These are phyloP conservation scores for Nakaseomyces nivariensis DNA, from an alignment of 1,139 yeast species.

Conservation along the genomic window DNA sequence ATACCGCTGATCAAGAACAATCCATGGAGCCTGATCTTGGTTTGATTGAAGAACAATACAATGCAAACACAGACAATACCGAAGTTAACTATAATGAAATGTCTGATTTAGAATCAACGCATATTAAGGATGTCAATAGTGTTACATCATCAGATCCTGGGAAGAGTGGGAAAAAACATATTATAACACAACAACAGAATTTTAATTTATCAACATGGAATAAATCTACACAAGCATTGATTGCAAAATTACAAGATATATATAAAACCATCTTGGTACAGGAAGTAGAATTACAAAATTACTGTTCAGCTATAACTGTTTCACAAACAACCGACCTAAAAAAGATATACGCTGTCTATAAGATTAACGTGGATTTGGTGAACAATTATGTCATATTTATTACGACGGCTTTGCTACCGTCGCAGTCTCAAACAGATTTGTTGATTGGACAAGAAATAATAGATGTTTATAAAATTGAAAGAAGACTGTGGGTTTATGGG, in stretches of 20 bases:
- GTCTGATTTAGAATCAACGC: not conserved
- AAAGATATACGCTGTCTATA: conserved; percentile 63
- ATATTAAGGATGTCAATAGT: not conserved
- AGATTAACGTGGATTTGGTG: conserved; percentile 51
- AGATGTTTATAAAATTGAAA: conserved; percentile 62
- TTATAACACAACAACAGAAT: not conserved
- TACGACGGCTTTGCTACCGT: conserved; percentile 61
- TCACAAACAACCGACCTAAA: conserved; percentile 43
- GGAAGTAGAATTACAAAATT: conserved; percentile 61
- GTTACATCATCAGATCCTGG: not conserved
- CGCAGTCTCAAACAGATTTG: conserved; percentile 39
- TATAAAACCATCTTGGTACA: conserved; percentile 57
- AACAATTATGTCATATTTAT: conserved; percentile 64
- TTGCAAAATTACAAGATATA: conserved; percentile 62
- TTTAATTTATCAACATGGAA: not conserved
- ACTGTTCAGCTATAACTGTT: conserved; percentile 39
- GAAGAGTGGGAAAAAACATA: not conserved
- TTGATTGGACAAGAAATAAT: conserved; percentile 55
- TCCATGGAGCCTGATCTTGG: conserved; percentile 1
- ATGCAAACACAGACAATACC: not conserved
- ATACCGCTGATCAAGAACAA: not conserved
- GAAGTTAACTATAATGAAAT: not conserved
- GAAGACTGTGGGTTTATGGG: conserved; percentile 78
- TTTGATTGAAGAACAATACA: conserved; percentile 1
- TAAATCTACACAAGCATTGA: conserved; percentile 57